phyloP scores from a whole-genome alignment of 768 basidiomycete genomes.

The Pulveroboletus sp. region DNA sequence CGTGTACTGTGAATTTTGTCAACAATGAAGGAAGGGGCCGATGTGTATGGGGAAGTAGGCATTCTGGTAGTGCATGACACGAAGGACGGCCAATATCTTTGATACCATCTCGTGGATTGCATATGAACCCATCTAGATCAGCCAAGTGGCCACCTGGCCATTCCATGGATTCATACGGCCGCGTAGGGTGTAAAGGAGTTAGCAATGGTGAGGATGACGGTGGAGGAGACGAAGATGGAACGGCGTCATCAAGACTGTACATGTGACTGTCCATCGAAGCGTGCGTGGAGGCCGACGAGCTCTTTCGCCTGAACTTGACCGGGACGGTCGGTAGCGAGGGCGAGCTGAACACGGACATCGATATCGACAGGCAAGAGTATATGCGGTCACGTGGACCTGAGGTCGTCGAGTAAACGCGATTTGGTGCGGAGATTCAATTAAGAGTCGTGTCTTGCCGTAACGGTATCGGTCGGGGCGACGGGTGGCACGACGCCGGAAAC shows the following conservation, averaged over 20 bases:
- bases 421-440: constrained; percentile 28
- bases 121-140: background rate
- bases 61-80: background rate
- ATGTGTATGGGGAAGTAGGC: background rate
- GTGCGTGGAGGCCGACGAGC: constrained; percentile 16
- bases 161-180: constrained; percentile 1
- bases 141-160: constrained; percentile 4
- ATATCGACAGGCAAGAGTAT: constrained; percentile 23
- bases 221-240: constrained; percentile 16
- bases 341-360: constrained; percentile 21
- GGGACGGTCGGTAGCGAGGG: constrained; percentile 14
- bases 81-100: constrained; percentile 1
- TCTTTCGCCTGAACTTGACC: constrained; percentile 21
- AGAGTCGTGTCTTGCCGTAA: constrained; percentile 16
- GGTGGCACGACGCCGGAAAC: too few species aligned
- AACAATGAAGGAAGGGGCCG: constrained; percentile 18
- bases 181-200: constrained; percentile 12
- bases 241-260: background rate
- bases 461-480: too few species aligned
- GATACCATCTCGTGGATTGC: background rate
- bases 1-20: constrained; percentile 10
- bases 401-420: constrained; percentile 30
- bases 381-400: constrained; percentile 30
- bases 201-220: constrained; percentile 18
- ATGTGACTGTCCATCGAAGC: background rate